Evolutionary conservation across 768 basidiomycete genomes (phyloP), one percentile per base, ranked within the genome.

Genomic region (Mycena galopus): DNA sequence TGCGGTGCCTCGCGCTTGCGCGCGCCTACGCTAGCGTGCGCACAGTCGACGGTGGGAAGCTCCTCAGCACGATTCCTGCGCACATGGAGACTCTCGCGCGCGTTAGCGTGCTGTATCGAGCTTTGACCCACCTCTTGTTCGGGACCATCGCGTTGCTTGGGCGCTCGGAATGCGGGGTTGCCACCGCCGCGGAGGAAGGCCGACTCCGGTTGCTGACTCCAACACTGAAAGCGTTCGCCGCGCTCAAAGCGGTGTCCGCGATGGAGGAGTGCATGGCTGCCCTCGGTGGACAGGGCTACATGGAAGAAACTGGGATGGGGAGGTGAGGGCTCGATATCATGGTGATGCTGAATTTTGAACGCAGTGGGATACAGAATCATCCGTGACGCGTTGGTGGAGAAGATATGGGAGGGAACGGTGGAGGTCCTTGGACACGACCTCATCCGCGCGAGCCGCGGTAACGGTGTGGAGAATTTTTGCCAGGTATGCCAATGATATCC

Each of bases 401-500:
- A 91, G 75, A 94, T 95, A 50, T 95, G 94, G 93, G 94, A 95
- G 80, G 93, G 93, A 0, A 93, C 93, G 0, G 85, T 87, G 17
- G 88, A 88, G 0, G 92, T 94, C 4, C 86, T 94, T 6, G 86
- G 92, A 1, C 80, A 94, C 60, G 93, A 95, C 78, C 82, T 94
- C 44, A 81, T 88, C 11, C 84, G 93, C 57, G 89, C 89, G 5
- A 84, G 87, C 25, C 81, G 82, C 53, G 87, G 89, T 72, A 60
- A 72, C 33, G 74, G 74, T 1, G 83, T 91, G 65, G 75, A 79
- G 17, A 82, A 89, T 0, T 93, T 91, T 73, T 76, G 83, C 10
- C 79, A 84, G 16, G 92, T 93, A 75, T 39, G 39, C 39, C 7
- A 64, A 27, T 7, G 32, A 37, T 55, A 3, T 39, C 35, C 42